A percentile compares a stretch with the other conserved stretches of the same genome.
Evolutionary conservation across 202 grass and related monocot genomes (phyloP).

Genomic region (Elaeis oleifera): DNA sequence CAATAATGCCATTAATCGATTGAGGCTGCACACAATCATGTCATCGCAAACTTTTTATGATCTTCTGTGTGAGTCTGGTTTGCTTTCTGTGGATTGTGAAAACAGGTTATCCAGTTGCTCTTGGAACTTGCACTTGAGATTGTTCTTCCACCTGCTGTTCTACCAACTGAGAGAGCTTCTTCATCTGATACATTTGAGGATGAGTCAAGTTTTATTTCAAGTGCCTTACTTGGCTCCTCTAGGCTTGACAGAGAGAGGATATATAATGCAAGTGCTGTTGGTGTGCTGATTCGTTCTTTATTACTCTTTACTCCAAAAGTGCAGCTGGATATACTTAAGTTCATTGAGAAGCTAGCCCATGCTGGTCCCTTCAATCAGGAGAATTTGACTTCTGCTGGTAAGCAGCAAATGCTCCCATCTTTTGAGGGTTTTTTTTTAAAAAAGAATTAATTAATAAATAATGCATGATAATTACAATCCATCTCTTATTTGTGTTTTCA

Average conservation of each 20-base stretch:
- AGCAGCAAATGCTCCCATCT: slow-evolving; percentile 15
- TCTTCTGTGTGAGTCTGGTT: slow-evolving; percentile 84
- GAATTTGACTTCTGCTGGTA: slow-evolving; percentile 97
- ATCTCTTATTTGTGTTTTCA: slow-evolving; percentile 31
- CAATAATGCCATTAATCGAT: slow-evolving; percentile 85
- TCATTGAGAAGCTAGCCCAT: slow-evolving; percentile 85
- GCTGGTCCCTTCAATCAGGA: slow-evolving; percentile 89
- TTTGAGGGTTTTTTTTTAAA: slow-evolving; percentile 9
- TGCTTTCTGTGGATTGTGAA: slow-evolving; percentile 90
- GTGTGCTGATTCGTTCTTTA: slow-evolving; percentile 69
- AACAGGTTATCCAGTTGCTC: slow-evolving; percentile 86
- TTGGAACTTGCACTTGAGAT: slow-evolving; percentile 98
- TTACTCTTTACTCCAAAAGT: slow-evolving; percentile 94
- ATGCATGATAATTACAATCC: slow-evolving; percentile 20
- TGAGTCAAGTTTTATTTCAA: slow-evolving; percentile 56
- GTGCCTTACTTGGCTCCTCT: slow-evolving; percentile 62
- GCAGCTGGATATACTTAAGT: slow-evolving; percentile 74
- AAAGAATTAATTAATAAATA: too few species aligned
- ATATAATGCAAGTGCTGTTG: slow-evolving; percentile 89
- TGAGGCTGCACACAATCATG: slow-evolving; percentile 76
- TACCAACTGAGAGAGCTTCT: slow-evolving; percentile 41
- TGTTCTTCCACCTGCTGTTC: slow-evolving; percentile 65
- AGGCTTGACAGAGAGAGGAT: slow-evolving; percentile 69
- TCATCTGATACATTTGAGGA: slow-evolving; percentile 45
- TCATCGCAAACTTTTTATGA: slow-evolving; percentile 91